Evolutionary conservation across 2,329 filamentous ascomycete species (phyloP), one percentile per base, ranked within the genome.

Genomic region (Cyphellophora attinorum): DNA sequence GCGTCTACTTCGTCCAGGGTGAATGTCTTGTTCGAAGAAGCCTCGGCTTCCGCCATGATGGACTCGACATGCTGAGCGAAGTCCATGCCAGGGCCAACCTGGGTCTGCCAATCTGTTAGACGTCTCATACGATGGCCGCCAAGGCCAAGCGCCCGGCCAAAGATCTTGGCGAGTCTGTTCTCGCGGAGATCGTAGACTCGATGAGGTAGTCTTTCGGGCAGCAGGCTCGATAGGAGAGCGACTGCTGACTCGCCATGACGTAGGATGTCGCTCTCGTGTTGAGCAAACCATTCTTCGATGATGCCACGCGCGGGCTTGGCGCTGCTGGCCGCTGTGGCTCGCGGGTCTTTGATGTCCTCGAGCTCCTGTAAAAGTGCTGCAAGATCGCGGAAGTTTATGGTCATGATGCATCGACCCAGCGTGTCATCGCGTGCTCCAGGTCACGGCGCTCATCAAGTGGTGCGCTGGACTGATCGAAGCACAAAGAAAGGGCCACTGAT

Each of bases 151-250:
- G 74, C 72, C 19, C 77, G 72, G 3, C 69, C 72, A 11, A 94
- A 67, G n/a, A 84, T 71, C 33, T 69, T 74, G 37, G 78, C 72
- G 0, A 94, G 64, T 0, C 62, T 67, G 5, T 48, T 51, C 18
- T 73, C 62, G 50, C 83, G 74, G 1, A 93, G 65, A 23, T 68
- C 71, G 53, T 88, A 93, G 2, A 89, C 81, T 17, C 85, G 73
- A 51, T 93, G 85, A 3, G 76, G 78, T 34, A 85, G 70, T 44
- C 71, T 77, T 42, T 86, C 79, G 0, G 86, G 85, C 0, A 93
- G 70, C 1, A 95, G 58, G 3, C 79, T 78, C 1, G 82, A 88
- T 0, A 93, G 62, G 2, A 94, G 60, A 2, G 82, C 79, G 1
- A 73, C 61, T 2, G 68, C 63, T 48, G 78, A 63, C 1, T 72